Evolutionary conservation across 345 rosid species (phyloP).

Genomic region (Corchorus capsularis): DNA sequence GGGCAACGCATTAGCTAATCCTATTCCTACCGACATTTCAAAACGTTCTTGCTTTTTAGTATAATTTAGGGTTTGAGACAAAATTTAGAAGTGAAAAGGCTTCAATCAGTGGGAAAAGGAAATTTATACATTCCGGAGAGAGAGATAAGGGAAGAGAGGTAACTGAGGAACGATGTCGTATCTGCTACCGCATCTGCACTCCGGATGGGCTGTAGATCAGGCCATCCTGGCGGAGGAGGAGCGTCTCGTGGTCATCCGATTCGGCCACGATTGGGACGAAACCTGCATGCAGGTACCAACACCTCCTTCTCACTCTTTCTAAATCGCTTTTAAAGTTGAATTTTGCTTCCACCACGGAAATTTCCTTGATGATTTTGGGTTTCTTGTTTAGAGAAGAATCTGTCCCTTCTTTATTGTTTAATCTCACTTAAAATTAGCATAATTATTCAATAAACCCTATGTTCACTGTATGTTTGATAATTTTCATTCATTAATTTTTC

Average conservation of each 20-base stretch:
- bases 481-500: background rate
- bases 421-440: no score
- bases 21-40: no score
- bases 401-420: background rate
- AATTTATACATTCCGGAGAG: background rate
- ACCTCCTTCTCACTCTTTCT: background rate
- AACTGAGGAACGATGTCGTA: conserved; percentile 55
- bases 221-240: conserved; percentile 93
- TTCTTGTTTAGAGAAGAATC: background rate
- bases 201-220: conserved; percentile 97
- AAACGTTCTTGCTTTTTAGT: no score
- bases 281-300: conserved; percentile 85
- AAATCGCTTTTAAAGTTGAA: background rate
- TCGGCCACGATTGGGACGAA: conserved; percentile 97
- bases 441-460: background rate
- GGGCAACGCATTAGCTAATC: no score
- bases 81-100: no score
- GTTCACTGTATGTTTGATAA: background rate
- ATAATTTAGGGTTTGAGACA: no score
- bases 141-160: background rate
- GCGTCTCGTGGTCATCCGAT: conserved; percentile 85
- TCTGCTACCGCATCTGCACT: conserved; percentile 84
- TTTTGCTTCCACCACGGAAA: background rate
- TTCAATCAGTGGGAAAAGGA: no score
- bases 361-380: background rate